phyloP scores from a whole-genome alignment of 116 monocot genomes.

The Dioscorea cayenensis region DNA sequence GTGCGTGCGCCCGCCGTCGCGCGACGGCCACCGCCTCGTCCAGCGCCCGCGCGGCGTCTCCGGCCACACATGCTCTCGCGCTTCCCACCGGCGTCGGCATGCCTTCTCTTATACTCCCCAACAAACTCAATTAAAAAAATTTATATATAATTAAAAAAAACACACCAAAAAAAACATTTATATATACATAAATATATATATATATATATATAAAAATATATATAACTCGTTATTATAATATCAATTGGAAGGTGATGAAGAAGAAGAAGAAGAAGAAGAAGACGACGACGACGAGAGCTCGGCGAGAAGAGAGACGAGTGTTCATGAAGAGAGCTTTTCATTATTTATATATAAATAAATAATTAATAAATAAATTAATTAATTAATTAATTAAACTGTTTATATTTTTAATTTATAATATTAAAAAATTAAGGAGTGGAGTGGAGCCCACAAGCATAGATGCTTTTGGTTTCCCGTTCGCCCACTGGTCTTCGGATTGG shows the following conservation, averaged over 20 bases:
- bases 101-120: not conserved
- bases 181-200: not conserved
- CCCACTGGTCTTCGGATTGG: too few species aligned
- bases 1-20: conserved; percentile 54
- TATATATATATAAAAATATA: not conserved
- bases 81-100: conserved; percentile 65
- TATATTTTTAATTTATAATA: too few species aligned
- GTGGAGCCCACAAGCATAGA: too few species aligned
- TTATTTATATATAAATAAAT: too few species aligned
- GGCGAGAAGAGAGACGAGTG: not conserved
- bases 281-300: not conserved
- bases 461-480: too few species aligned
- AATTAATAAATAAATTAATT: too few species aligned
- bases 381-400: too few species aligned
- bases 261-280: too few species aligned
- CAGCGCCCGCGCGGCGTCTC: conserved; percentile 44
- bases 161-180: too few species aligned
- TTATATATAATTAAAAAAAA: not conserved
- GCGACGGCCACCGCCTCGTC: conserved; percentile 60
- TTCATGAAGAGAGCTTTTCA: not conserved
- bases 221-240: not conserved
- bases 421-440: too few species aligned
- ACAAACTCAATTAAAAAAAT: not conserved
- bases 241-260: not conserved
- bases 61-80: conserved; percentile 49